Conservation (phyloP, 495 filamentous ascomycete genomes). For the Rhypophila decipiens region DNA sequence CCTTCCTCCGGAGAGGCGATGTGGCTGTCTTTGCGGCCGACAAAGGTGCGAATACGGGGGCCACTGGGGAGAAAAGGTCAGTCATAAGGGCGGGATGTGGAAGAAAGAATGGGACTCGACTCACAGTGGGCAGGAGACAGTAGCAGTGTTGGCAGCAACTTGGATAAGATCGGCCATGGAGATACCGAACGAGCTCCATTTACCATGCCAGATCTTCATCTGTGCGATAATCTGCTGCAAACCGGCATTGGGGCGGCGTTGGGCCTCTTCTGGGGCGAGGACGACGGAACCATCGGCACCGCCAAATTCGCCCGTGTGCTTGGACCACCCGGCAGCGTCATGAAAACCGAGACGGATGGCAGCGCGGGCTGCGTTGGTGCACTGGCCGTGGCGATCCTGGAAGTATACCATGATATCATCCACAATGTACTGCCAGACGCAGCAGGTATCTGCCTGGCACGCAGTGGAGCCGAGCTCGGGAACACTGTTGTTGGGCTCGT, state of each 20-base stretch:
- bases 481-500: constrained; percentile 16
- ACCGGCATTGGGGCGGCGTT: constrained; percentile 22
- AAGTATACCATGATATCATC: constrained; percentile 27
- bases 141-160: constrained; percentile 29
- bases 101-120: background rate
- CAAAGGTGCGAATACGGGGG: constrained; percentile 29
- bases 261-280: constrained; percentile 22
- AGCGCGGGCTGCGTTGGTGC: constrained; percentile 25
- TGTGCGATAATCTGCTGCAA: constrained; percentile 25
- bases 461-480: constrained; percentile 14
- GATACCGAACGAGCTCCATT: constrained; percentile 25
- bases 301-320: constrained; percentile 17
- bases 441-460: constrained; percentile 32
- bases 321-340: constrained; percentile 33
- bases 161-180: constrained; percentile 38
- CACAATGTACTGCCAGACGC: constrained; percentile 36
- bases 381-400: constrained; percentile 14
- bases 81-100: background rate
- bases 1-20: constrained; percentile 15
- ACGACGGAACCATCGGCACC: constrained; percentile 38
- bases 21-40: constrained; percentile 23
- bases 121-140: constrained; percentile 30
- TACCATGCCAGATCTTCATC: constrained; percentile 23
- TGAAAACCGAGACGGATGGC: constrained; percentile 38
- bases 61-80: constrained; percentile 8